A percentile compares a stretch with the other conserved stretches of the same genome.
These are phyloP conservation scores for Mucor mucedo DNA, from an alignment of 371 early-diverging fungal species.

Conservation along the genomic window DNA sequence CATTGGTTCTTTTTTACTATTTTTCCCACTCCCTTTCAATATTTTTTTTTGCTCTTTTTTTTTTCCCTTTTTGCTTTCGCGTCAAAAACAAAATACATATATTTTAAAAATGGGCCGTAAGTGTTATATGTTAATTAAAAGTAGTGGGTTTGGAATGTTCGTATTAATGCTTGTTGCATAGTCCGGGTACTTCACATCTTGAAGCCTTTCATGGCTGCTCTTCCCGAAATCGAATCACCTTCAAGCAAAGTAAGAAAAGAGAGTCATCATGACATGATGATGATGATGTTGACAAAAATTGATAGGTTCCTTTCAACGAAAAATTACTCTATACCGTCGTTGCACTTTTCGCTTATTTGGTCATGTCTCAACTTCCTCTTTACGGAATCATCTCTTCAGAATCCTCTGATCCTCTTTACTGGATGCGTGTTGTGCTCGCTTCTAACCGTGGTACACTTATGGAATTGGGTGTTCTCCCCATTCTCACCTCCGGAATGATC, in stretches of 20 bases:
- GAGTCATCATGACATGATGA: constrained; percentile 2
- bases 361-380: constrained; percentile 99
- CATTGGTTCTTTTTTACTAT: constrained; percentile 13
- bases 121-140: neutral
- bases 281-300: constrained; percentile 14
- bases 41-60: constrained; percentile 12
- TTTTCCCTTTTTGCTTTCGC: constrained; percentile 16
- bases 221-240: constrained; percentile 98
- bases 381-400: constrained; percentile 99
- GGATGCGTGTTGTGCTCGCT: constrained; percentile 99
- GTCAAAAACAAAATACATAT: constrained; percentile 3
- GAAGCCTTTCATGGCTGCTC: constrained; percentile 97
- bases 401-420: constrained; percentile 98
- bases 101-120: constrained; percentile 30
- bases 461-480: constrained; percentile 99
- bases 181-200: constrained; percentile 96
- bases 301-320: constrained; percentile 94
- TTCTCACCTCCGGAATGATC: constrained; percentile 99
- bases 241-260: constrained; percentile 84
- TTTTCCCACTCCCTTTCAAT: constrained; percentile 10
- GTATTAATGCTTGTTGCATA: constrained; percentile 26
- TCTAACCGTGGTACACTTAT: constrained; percentile 99
- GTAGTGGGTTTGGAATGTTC: neutral
- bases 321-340: constrained; percentile 99
- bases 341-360: constrained; percentile 97